phyloP scores from a whole-genome alignment of 257 asterid genomes.

The Avicennia marina region DNA sequence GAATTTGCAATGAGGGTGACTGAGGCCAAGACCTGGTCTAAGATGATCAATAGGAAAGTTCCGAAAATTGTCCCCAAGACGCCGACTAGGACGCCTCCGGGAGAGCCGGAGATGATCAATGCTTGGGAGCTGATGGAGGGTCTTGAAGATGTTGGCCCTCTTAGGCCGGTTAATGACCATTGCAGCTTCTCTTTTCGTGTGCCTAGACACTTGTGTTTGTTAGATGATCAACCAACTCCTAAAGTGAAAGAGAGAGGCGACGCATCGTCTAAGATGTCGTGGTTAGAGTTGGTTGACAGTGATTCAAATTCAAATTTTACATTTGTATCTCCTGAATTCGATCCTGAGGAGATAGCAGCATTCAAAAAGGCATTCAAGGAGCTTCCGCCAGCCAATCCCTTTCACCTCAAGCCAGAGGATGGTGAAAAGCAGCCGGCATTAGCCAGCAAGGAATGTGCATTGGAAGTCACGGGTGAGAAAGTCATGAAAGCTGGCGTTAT shows the following conservation, averaged over 20 bases:
- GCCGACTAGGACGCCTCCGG: conserved; percentile 66
- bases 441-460: conserved; percentile 17
- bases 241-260: conserved; percentile 30
- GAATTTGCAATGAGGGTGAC: conserved; percentile 65
- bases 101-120: conserved; percentile 79
- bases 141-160: conserved; percentile 66
- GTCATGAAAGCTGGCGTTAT: no score
- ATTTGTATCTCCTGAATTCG: conserved; percentile 58
- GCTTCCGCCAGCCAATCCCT: conserved; percentile 76
- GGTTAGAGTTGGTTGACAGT: conserved; percentile 36
- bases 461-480: no score
- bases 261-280: conserved; percentile 36
- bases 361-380: conserved; percentile 71
- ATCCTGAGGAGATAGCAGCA: conserved; percentile 66
- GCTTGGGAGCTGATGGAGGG: conserved; percentile 97
- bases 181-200: conserved; percentile 77
- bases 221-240: conserved; percentile 48
- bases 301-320: conserved; percentile 50
- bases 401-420: conserved; percentile 39
- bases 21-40: conserved; percentile 87
- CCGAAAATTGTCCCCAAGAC: conserved; percentile 62
- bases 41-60: conserved; percentile 67
- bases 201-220: conserved; percentile 7
- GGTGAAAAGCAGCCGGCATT: conserved; percentile 17
- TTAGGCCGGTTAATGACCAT: conserved; percentile 29